phyloP scores from a whole-genome alignment of 176 grass and related monocot genomes.

The Carex myosuroides region DNA sequence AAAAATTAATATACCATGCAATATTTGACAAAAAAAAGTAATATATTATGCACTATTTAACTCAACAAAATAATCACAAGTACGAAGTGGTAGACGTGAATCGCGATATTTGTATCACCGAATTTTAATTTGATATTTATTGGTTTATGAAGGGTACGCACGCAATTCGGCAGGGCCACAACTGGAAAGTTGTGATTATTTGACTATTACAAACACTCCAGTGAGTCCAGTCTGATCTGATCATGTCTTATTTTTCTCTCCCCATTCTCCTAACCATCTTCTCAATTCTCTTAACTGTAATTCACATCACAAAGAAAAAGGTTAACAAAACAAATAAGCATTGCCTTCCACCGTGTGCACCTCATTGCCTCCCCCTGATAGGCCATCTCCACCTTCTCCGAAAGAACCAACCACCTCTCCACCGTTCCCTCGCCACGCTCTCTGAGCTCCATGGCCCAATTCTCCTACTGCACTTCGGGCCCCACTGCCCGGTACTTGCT shows the following conservation, averaged over 20 bases:
- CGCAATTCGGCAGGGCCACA: too few relatives aligned
- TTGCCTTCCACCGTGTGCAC: neutral
- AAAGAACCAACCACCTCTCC: constrained; percentile 9
- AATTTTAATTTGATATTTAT: too few relatives aligned
- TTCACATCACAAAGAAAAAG: neutral
- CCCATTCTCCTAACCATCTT: neutral
- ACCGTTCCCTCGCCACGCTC: neutral
- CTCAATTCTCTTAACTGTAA: constrained; percentile 7
- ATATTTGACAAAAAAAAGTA: too few relatives aligned
- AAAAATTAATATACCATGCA: too few relatives aligned
- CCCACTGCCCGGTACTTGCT: neutral
- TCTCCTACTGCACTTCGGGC: constrained; percentile 15
- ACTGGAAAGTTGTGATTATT: too few relatives aligned
- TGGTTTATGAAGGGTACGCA: too few relatives aligned
- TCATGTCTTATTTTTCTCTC: neutral
- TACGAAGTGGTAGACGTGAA: too few relatives aligned
- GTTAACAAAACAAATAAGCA: neutral
- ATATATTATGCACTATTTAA: too few relatives aligned
- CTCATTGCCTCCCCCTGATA: neutral
- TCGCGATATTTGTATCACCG: too few relatives aligned
- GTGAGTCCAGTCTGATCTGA: neutral
- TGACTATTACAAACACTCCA: neutral
- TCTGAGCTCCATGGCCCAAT: neutral
- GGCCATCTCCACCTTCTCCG: constrained; percentile 13
- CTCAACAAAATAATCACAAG: too few relatives aligned